Evolutionary conservation across 2,329 filamentous ascomycete genomes (phyloP), one percentile per base, ranked within the genome.

Genomic region (Colletotrichum sp.): DNA sequence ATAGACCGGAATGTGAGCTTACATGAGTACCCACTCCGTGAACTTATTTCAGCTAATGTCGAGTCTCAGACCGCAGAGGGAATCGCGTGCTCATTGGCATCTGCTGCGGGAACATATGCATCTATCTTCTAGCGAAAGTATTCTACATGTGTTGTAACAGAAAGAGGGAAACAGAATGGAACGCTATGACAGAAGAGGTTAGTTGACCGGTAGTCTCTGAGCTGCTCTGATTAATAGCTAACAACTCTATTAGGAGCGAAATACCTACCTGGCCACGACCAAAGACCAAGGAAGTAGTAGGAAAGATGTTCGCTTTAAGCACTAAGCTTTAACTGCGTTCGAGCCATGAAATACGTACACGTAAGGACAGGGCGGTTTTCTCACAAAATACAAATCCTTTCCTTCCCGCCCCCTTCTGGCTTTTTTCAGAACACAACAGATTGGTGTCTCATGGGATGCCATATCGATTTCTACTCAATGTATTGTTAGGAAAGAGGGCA

Each of bases 61-160:
- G 7, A 18, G 7, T 5, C 4, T 0, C 6, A 76, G 76, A 77
- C 18, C 76, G 76, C 13, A 65, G 76, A 16, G 76, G 76, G 3
- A 77, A 77, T 43, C 38, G 76, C 13, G 18, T 80, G 48, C 38
- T 82, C 71, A 55, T 79, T 72, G 58, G 79, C 71, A 74, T 81
- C 69, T 64, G 76, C 68, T 76, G 77, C 69, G 43, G 79, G 75
- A 56, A 77, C 76, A 26, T 77, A 63, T 71, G 80, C 75, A 26
- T 79, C 70, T 90, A 91, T 61, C 74, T 89, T 1, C 83, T 84
- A 0, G 85, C 88, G 16, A 91, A 91, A 79, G 52, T 84, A 1
- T 92, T 90, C 79, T 92, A 92, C 77, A 80, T 89, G 3, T 81
- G 78, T 70, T 83, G 88, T 12, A 92, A 92, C 75, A 84, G 82